Conservation (phyloP, 2,329 filamentous ascomycete species). For the Parafenestella ontariensis region DNA sequence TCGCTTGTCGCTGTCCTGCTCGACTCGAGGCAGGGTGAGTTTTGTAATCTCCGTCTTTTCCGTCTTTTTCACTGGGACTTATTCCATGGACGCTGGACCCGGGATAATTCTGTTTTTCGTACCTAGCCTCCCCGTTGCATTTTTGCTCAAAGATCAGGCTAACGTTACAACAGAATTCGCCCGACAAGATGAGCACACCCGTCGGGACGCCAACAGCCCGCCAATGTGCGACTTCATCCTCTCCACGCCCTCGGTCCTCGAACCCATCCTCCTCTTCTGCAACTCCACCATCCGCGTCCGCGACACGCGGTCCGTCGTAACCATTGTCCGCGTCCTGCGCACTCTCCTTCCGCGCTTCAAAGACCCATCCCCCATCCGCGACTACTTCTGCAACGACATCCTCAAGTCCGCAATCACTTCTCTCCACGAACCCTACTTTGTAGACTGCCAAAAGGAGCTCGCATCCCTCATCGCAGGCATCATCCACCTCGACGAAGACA, state of each 20-base stretch:
- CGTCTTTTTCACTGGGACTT: too few species aligned
- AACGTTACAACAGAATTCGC: conserved; percentile 31
- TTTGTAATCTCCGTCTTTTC: neutral
- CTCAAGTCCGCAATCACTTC: conserved; percentile 89
- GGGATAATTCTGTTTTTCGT: too few species aligned
- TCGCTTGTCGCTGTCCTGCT: conserved; percentile 90
- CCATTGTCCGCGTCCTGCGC: conserved; percentile 85
- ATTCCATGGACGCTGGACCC: too few species aligned
- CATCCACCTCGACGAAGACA: conserved; percentile 76
- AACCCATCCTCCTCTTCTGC: conserved; percentile 89
- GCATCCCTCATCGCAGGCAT: conserved; percentile 87
- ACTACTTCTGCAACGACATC: conserved; percentile 89
- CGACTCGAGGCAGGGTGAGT: conserved; percentile 64
- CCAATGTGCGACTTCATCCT: conserved; percentile 84
- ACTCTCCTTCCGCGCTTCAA: conserved; percentile 82
- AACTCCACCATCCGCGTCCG: conserved; percentile 88
- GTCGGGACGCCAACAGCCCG: conserved; percentile 56
- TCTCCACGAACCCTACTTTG: conserved; percentile 94
- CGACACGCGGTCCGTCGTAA: conserved; percentile 85
- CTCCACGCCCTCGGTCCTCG: conserved; percentile 76
- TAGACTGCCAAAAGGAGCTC: conserved; percentile 92
- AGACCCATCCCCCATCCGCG: conserved; percentile 67
- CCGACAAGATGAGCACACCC: conserved; percentile 36
- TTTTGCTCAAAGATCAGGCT: neutral
- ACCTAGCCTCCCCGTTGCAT: too few species aligned